Evolutionary conservation across 2,329 filamentous ascomycete genomes (phyloP).

Genomic region (Verticillium alfalfae): DNA sequence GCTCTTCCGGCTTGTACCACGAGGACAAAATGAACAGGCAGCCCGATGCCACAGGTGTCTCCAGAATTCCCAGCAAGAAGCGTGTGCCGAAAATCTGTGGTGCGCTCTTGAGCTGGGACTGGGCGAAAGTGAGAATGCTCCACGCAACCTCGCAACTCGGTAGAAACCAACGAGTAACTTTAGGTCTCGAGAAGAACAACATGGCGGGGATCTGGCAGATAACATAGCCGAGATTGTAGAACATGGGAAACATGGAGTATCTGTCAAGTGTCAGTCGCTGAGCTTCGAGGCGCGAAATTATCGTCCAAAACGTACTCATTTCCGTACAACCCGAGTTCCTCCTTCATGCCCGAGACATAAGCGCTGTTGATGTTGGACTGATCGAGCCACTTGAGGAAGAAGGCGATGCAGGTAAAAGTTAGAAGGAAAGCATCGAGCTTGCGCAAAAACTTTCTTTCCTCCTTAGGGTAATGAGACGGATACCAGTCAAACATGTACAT

Average conservation of each 20-base stretch:
- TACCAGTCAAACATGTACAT: constrained; percentile 19
- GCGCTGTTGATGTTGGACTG: constrained; percentile 29
- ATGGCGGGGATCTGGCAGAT: constrained; percentile 11
- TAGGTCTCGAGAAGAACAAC: constrained; percentile 8
- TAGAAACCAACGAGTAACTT: constrained; percentile 14
- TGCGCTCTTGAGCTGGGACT: constrained; percentile 15
- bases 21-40: constrained; percentile 18
- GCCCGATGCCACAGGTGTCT: constrained; percentile 9
- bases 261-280: background rate
- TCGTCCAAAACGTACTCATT: constrained; percentile 19
- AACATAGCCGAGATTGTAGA: constrained; percentile 12
- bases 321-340: constrained; percentile 23
- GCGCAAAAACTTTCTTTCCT: constrained; percentile 12
- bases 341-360: constrained; percentile 33
- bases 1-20: constrained; percentile 23
- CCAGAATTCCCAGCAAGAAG: constrained; percentile 20
- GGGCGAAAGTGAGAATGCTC: constrained; percentile 16
- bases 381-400: constrained; percentile 20
- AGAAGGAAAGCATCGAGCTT: constrained; percentile 16
- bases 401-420: constrained; percentile 12
- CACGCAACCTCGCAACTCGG: constrained; percentile 14
- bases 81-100: constrained; percentile 20
- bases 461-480: constrained; percentile 13
- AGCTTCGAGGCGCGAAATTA: background rate
- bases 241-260: constrained; percentile 9